A percentile compares a stretch with the other conserved stretches of the same genome.
These are phyloP conservation scores for Saturnispora halmiae DNA, from an alignment of 805 yeast species.

Conservation along the genomic window DNA sequence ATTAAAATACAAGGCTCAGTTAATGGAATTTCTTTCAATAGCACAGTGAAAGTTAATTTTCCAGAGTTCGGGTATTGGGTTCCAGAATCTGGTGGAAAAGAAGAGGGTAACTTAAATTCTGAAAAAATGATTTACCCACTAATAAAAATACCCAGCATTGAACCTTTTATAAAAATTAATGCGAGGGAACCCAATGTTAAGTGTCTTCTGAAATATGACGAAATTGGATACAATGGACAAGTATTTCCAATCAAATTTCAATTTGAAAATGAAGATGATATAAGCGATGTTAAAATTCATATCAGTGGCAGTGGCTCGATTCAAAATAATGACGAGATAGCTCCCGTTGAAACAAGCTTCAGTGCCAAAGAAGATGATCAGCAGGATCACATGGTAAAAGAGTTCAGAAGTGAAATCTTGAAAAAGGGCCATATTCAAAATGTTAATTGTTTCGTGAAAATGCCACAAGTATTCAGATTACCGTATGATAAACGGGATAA, in stretches of 20 bases:
- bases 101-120: neutral
- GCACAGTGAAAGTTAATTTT: neutral
- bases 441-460: conserved; percentile 10
- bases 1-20: conserved; percentile 16
- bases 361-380: neutral
- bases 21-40: neutral
- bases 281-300: conserved; percentile 11
- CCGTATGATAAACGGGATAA: conserved; percentile 7
- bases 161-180: conserved; percentile 24
- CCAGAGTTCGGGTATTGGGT: neutral
- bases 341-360: conserved; percentile 22
- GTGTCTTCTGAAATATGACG: conserved; percentile 20
- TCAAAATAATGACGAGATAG: conserved; percentile 2
- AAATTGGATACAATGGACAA: conserved; percentile 29
- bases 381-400: conserved; percentile 4
- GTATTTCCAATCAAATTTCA: conserved; percentile 19
- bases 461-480: conserved; percentile 20
- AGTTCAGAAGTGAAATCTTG: conserved; percentile 11
- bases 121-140: neutral
- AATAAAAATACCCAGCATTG: neutral
- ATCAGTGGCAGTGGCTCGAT: neutral
- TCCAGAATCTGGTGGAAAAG: too few species aligned
- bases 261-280: conserved; percentile 25
- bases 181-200: conserved; percentile 34
- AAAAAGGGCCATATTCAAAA: conserved; percentile 2